Conservation (phyloP, 176 grass and related monocot species). For the Zizania latifolia region DNA sequence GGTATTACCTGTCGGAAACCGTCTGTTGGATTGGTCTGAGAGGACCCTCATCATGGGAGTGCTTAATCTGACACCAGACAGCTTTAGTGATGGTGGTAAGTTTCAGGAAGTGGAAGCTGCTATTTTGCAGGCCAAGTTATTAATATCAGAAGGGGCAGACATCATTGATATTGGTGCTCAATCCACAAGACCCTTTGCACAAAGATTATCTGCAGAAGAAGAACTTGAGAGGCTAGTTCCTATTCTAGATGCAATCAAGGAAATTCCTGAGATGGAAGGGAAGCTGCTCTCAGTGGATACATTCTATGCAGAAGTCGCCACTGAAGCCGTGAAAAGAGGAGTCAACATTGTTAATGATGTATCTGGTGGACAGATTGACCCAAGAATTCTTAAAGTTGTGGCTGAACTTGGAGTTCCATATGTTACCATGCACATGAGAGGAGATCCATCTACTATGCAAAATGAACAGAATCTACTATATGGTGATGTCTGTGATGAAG, state of each 20-base stretch:
- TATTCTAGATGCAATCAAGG: slow-evolving; percentile 47
- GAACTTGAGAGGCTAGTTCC: slow-evolving; percentile 79
- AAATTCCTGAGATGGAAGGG: slow-evolving; percentile 69
- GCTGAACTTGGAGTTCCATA: slow-evolving; percentile 73
- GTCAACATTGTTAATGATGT: slow-evolving; percentile 82
- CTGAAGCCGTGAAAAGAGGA: slow-evolving; percentile 77
- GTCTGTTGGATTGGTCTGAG: slow-evolving; percentile 59
- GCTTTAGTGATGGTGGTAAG: slow-evolving; percentile 91
- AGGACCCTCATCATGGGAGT: slow-evolving; percentile 79
- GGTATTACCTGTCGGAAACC: slow-evolving; percentile 54
- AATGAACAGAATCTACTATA: slow-evolving; percentile 68
- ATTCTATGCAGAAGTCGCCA: slow-evolving; percentile 69
- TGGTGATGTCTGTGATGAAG: slow-evolving; percentile 53
- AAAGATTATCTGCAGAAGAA: slow-evolving; percentile 53
- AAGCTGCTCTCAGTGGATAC: slow-evolving; percentile 74
- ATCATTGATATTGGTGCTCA: slow-evolving; percentile 95
- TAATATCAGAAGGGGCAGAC: slow-evolving; percentile 80
- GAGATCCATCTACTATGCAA: slow-evolving; percentile 82
- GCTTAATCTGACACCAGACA: slow-evolving; percentile 84
- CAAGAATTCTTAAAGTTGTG: slow-evolving; percentile 58
- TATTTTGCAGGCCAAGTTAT: slow-evolving; percentile 48
- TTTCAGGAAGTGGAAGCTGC: slow-evolving; percentile 54
- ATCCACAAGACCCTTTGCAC: slow-evolving; percentile 76
- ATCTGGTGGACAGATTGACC: slow-evolving; percentile 72
- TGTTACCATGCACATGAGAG: slow-evolving; percentile 86